A percentile compares a stretch with the other conserved stretches of the same genome.
These are phyloP conservation scores for Dactylellina drechsleri DNA, from an alignment of 2,329 filamentous ascomycete genomes.

Conservation along the genomic window DNA sequence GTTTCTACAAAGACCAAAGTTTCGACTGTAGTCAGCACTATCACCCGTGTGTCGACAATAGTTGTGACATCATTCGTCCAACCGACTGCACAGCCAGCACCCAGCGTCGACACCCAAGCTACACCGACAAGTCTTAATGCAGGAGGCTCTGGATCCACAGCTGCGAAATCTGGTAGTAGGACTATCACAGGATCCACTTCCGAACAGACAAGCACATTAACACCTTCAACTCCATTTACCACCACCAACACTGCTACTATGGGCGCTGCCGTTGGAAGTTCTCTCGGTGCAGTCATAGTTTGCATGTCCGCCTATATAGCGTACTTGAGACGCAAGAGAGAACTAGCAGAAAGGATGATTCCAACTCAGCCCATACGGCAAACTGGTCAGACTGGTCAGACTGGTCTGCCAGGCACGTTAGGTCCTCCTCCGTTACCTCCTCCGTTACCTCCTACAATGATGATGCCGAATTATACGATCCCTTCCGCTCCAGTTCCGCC, in stretches of 20 bases:
- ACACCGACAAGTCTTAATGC: no score
- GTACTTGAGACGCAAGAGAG: conserved; percentile 17
- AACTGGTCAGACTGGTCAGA: conserved; percentile 1
- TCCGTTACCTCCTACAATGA: background rate
- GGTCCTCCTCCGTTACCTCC: background rate
- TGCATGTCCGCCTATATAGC: conserved; percentile 16
- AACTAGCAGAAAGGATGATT: conserved; percentile 18
- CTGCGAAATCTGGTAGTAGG: background rate
- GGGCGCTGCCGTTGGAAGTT: conserved; percentile 23
- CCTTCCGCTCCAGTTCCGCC: conserved; percentile 1
- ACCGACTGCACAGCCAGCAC: no score
- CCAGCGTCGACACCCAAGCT: no score
- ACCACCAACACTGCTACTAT: conserved; percentile 3
- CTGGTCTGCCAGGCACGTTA: background rate
- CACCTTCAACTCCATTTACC: background rate
- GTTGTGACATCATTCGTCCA: background rate
- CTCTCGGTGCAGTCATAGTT: conserved; percentile 8
- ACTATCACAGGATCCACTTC: background rate
- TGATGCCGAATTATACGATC: background rate
- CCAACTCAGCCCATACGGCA: conserved; percentile 37
- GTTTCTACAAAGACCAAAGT: background rate
- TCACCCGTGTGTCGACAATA: background rate
- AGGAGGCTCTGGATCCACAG: background rate
- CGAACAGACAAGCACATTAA: background rate
- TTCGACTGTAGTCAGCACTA: background rate